A percentile compares a stretch with the other conserved stretches of the same genome.
Conservation (phyloP, 2,329 filamentous ascomycete genomes). For the Ophidiomyces ophidiicola region DNA sequence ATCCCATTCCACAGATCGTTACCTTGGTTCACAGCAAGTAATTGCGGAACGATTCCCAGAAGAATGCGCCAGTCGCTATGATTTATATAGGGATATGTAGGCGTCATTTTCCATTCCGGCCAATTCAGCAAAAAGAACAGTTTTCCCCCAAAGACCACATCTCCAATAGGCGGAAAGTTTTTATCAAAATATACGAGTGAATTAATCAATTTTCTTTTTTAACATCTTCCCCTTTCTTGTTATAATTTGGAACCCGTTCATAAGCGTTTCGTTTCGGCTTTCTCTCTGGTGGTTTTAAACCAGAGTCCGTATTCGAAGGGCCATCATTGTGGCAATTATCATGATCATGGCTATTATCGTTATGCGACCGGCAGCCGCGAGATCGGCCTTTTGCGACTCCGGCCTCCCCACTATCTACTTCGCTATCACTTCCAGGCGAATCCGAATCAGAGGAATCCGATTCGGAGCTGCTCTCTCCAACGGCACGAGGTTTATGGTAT, state of each 20-base stretch:
- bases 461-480: conserved; percentile 65
- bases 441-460: conserved; percentile 42
- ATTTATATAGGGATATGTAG: no score
- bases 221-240: conserved; percentile 1
- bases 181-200: background rate
- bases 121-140: no score
- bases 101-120: no score
- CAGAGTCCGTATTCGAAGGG: background rate
- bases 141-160: background rate
- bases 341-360: conserved; percentile 16
- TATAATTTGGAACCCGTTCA: conserved; percentile 33
- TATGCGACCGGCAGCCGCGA: conserved; percentile 5
- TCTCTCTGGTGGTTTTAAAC: conserved; percentile 19
- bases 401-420: conserved; percentile 21
- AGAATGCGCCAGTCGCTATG: no score
- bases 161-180: background rate
- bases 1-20: background rate
- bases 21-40: background rate
- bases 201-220: background rate
- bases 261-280: conserved; percentile 34
- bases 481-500: conserved; percentile 72
- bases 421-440: conserved; percentile 40
- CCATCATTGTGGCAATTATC: conserved; percentile 12
- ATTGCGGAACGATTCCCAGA: no score
- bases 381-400: conserved; percentile 15